phyloP scores from a whole-genome alignment of 768 basidiomycete species.

The Gautieria morchelliformis region DNA sequence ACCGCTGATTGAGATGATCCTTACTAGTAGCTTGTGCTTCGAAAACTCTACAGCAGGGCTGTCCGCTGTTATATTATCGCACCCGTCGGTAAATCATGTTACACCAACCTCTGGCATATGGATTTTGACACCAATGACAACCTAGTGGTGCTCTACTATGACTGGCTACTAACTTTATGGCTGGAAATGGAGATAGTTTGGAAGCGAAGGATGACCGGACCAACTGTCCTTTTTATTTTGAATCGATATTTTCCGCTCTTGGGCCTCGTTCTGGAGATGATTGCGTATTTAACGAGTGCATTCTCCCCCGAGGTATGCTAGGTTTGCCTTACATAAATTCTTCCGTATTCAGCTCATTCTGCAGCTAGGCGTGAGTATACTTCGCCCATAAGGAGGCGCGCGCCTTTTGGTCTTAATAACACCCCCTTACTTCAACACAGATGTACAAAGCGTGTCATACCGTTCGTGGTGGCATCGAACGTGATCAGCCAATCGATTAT shows the following conservation, averaged over 20 bases:
- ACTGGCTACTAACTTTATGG: slow-evolving; percentile 35
- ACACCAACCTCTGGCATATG: background rate
- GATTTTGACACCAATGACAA: background rate
- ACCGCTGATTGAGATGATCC: too few species aligned
- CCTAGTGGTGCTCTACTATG: slow-evolving; percentile 29
- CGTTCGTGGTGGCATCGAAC: background rate
- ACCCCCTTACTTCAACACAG: background rate
- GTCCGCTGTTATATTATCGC: slow-evolving; percentile 1
- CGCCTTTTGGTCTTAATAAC: background rate
- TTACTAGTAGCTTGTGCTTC: too few species aligned
- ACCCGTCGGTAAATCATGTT: background rate
- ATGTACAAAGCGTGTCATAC: background rate
- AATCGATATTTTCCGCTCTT: slow-evolving; percentile 14
- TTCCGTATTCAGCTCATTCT: background rate
- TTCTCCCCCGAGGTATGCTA: background rate
- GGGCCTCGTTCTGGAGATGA: slow-evolving; percentile 11
- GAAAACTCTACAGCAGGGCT: background rate
- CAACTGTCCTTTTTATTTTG: slow-evolving; percentile 12
- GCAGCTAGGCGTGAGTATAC: background rate
- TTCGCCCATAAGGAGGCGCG: background rate
- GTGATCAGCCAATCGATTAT: background rate
- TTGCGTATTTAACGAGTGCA: background rate
- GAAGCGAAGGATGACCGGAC: slow-evolving; percentile 14
- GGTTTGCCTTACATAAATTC: background rate
- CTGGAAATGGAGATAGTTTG: slow-evolving; percentile 37